These are phyloP conservation scores for Juglanconis oblonga DNA, from an alignment of 2,329 filamentous ascomycete species.

Conservation along the genomic window DNA sequence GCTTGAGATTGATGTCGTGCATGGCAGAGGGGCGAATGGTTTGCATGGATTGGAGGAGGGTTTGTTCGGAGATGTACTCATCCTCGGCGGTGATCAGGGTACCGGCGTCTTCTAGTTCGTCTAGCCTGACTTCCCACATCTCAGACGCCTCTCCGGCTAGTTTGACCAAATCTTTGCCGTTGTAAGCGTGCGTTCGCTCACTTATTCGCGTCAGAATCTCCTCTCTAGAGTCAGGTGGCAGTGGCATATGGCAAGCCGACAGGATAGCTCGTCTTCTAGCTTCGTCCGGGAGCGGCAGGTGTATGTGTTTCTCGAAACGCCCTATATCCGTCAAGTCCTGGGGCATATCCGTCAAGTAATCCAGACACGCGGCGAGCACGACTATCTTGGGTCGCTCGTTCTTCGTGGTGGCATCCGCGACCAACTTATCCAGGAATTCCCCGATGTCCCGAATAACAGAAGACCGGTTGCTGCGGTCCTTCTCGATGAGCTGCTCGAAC, in stretches of 20 bases:
- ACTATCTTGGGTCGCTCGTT: slow-evolving; percentile 56
- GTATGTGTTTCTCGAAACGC: slow-evolving; percentile 66
- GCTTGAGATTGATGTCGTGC: slow-evolving; percentile 84
- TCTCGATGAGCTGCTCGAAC: slow-evolving; percentile 66
- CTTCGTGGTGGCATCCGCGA: slow-evolving; percentile 33
- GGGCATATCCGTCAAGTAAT: slow-evolving; percentile 71
- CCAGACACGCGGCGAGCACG: slow-evolving; percentile 70
- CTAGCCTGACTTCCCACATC: slow-evolving; percentile 11
- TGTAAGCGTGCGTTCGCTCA: slow-evolving; percentile 82
- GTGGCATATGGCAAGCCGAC: slow-evolving; percentile 50
- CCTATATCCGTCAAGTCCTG: slow-evolving; percentile 61
- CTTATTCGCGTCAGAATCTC: slow-evolving; percentile 59
- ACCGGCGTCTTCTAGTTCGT: background rate
- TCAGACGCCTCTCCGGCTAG: slow-evolving; percentile 53
- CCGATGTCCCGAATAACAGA: slow-evolving; percentile 49
- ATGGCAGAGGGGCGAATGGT: slow-evolving; percentile 79
- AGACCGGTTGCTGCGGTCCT: slow-evolving; percentile 50
- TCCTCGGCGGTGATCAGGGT: background rate
- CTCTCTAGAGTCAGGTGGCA: slow-evolving; percentile 47
- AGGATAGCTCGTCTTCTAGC: slow-evolving; percentile 72
- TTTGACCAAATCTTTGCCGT: slow-evolving; percentile 69
- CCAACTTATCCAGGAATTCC: slow-evolving; percentile 52
- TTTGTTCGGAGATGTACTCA: slow-evolving; percentile 36
- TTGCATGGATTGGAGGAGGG: slow-evolving; percentile 64
- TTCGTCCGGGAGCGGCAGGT: slow-evolving; percentile 74